phyloP scores from a whole-genome alignment of 2,329 filamentous ascomycete species.

The Xylaria sp. region DNA sequence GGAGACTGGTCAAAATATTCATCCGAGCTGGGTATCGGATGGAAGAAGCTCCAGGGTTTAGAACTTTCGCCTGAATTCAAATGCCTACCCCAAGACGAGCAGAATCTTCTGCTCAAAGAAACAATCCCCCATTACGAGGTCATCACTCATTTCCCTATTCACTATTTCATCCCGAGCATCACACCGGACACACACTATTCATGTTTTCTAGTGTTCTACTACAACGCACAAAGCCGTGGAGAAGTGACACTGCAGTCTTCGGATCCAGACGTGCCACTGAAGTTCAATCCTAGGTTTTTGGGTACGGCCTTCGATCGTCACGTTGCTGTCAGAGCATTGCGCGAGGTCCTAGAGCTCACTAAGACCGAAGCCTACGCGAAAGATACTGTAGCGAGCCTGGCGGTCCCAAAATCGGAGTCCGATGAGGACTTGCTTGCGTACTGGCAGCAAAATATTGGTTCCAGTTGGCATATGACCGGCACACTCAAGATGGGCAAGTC shows the following conservation, averaged over 20 bases:
- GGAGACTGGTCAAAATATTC: constrained; percentile 54
- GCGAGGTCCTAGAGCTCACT: constrained; percentile 55
- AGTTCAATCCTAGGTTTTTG: constrained; percentile 64
- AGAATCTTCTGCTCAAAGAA: constrained; percentile 56
- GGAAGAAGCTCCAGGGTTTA: constrained; percentile 56
- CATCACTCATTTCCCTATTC: constrained; percentile 43
- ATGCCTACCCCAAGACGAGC: constrained; percentile 55
- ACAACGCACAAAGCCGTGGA: constrained; percentile 63
- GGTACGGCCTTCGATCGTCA: constrained; percentile 64
- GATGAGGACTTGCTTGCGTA: constrained; percentile 63
- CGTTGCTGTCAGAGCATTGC: constrained; percentile 59
- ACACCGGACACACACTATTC: constrained; percentile 52
- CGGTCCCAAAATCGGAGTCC: constrained; percentile 56
- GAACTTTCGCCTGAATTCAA: constrained; percentile 59
- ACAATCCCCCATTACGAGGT: constrained; percentile 67
- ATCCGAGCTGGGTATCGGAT: constrained; percentile 55
- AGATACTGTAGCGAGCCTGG: constrained; percentile 51
- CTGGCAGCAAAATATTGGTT: constrained; percentile 56
- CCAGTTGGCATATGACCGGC: constrained; percentile 65
- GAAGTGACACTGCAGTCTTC: constrained; percentile 62
- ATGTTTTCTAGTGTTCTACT: constrained; percentile 56
- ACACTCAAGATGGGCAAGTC: constrained; percentile 66
- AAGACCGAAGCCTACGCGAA: constrained; percentile 15
- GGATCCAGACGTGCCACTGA: constrained; percentile 60
- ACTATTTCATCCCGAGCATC: constrained; percentile 55